Evolutionary conservation across 78 protist genomes (phyloP), one percentile per base, ranked within the genome.

Genomic region (Dictyostelium intermedium): DNA sequence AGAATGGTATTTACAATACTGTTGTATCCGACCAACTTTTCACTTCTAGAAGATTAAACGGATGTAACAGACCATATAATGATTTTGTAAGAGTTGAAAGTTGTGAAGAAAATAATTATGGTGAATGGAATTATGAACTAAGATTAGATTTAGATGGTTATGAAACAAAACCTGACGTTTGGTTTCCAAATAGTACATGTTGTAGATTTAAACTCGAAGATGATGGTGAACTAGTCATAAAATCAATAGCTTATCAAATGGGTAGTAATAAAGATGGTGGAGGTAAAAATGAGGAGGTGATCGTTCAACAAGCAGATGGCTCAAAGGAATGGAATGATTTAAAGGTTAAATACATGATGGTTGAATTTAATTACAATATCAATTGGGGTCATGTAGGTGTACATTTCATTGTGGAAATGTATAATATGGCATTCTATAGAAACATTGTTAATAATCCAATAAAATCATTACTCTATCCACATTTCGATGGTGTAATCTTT

Each of bases 331-430:
- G 91, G 91, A 72, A 47, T 34, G 83, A 73, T 23, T 72, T 84
- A 18, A 84, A 84, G 13, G 53, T 72, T 41, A 69, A 72, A 50
- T 84, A 84, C 34, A 84, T 84, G 91, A 84, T 84, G 91, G 50
- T 84, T 5, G 91, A 84, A 50, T 84, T 84, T n/a, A 84, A 84
- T 34, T 84, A 50, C 18, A 84, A 84, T 73, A 84, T 84, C 0
- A 84, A 56, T 25, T 84, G 91, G 91, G 91, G 43, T 11, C 91
- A 84, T 72, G 91, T 84, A 16, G 91, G 91, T 32, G 91, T 84
- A 5, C 91, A 84, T 34, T 84, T 72, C 3, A 73, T 84, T 0
- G 91, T 84, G 32, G 91, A 84, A 50, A 72, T 72, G 81, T 84
- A 32, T 37, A 34, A 27, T 27, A 84, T 84, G 91, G 91, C 91